Conservation (phyloP, 2,329 filamentous ascomycete species). For the Hypoxylon sp. region DNA sequence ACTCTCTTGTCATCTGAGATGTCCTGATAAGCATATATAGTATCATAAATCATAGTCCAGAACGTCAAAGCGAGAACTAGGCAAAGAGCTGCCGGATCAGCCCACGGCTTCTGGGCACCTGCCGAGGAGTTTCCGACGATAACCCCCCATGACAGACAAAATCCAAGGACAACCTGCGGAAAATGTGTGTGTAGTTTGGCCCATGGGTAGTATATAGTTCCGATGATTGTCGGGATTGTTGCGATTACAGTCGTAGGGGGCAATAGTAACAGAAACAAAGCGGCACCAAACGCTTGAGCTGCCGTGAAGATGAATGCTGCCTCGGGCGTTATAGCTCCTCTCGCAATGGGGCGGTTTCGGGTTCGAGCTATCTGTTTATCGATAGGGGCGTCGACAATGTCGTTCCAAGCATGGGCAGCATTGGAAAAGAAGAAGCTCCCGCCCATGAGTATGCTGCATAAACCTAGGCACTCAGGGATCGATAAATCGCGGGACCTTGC, state of each 20-base stretch:
- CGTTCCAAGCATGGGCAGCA: constrained; percentile 56
- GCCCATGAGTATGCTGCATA: constrained; percentile 42
- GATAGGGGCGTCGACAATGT: constrained; percentile 55
- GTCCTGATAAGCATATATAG: constrained; percentile 57
- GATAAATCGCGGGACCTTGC: constrained; percentile 43
- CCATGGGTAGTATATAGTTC: constrained; percentile 54
- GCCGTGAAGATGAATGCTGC: constrained; percentile 54
- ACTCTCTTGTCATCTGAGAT: constrained; percentile 53
- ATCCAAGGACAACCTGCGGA: constrained; percentile 56
- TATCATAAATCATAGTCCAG: constrained; percentile 56
- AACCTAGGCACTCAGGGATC: constrained; percentile 38
- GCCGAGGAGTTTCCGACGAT: constrained; percentile 48
- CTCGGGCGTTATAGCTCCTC: constrained; percentile 52
- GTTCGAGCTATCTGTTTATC: constrained; percentile 54
- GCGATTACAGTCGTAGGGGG: constrained; percentile 45
- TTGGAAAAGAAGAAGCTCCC: constrained; percentile 55
- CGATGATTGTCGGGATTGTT: constrained; percentile 50
- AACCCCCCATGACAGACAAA: constrained; percentile 53
- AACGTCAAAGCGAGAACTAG: constrained; percentile 51
- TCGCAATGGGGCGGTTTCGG: constrained; percentile 54
- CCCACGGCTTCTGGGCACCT: constrained; percentile 27
- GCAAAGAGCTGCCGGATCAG: constrained; percentile 46
- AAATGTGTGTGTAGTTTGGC: constrained; percentile 57
- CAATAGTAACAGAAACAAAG: constrained; percentile 47
- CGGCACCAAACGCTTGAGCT: constrained; percentile 48